A percentile compares a stretch with the other conserved stretches of the same genome.
These are phyloP conservation scores for Russula sp. DNA, from an alignment of 768 basidiomycete species.

Conservation along the genomic window DNA sequence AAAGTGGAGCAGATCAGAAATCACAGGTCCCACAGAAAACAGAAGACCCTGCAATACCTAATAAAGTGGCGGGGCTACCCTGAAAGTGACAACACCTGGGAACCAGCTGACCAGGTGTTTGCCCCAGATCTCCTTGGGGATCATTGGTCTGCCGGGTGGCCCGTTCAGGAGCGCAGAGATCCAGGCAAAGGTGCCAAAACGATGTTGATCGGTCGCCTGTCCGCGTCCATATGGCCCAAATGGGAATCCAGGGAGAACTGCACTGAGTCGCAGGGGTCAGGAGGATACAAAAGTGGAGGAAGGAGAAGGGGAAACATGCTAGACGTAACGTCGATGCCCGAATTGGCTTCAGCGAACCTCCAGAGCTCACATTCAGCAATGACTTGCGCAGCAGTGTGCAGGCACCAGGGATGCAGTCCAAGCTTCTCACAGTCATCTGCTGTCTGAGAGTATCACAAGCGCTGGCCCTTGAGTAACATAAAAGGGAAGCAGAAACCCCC, in stretches of 20 bases:
- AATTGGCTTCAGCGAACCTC: slow-evolving; percentile 12
- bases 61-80: too few species aligned
- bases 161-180: slow-evolving; percentile 11
- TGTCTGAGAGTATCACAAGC: slow-evolving; percentile 12
- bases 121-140: too few species aligned
- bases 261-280: neutral
- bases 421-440: slow-evolving; percentile 2
- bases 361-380: slow-evolving; percentile 17
- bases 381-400: slow-evolving; percentile 7
- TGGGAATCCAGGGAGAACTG: slow-evolving; percentile 12
- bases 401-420: slow-evolving; percentile 16
- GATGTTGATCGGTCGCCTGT: slow-evolving; percentile 2
- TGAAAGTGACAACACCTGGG: too few species aligned
- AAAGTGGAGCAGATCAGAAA: too few species aligned
- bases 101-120: too few species aligned
- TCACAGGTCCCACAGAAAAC: too few species aligned
- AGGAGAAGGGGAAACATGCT: slow-evolving; percentile 1
- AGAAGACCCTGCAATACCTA: too few species aligned
- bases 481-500: too few species aligned
- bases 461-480: too few species aligned
- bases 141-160: slow-evolving; percentile 4
- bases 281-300: neutral
- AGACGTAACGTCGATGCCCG: slow-evolving; percentile 10
- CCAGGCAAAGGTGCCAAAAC: slow-evolving; percentile 14
- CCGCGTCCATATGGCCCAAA: slow-evolving; percentile 17